Percentiles rank a stretch among this genome's conserved stretches.
These are phyloP conservation scores for Nannochloropsis gaditana DNA, from an alignment of 108 stramenopile species.

Conservation along the genomic window DNA sequence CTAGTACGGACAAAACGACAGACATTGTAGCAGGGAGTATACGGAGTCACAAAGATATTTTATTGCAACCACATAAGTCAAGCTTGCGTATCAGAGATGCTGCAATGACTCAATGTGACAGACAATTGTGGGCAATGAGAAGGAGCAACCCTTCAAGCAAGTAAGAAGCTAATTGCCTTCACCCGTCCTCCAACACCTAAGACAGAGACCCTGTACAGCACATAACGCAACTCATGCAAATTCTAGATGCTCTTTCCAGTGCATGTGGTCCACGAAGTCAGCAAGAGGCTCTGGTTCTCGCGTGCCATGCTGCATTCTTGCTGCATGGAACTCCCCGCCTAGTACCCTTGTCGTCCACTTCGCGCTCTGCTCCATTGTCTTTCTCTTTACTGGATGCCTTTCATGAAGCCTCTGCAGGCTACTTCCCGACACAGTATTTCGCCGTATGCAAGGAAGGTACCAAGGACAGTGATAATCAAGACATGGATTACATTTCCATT, in stretches of 20 bases:
- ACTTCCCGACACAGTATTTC: background rate
- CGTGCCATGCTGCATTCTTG: background rate
- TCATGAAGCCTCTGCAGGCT: background rate
- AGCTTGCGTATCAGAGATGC: no score
- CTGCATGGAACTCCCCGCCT: background rate
- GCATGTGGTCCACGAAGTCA: background rate
- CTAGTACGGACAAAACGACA: no score
- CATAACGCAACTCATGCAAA: background rate
- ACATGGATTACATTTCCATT: background rate
- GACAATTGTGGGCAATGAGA: no score
- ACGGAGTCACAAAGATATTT: no score
- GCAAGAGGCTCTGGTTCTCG: background rate
- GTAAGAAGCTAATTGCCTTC: no score
- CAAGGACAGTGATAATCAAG: background rate
- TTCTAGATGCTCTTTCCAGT: background rate
- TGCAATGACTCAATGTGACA: no score
- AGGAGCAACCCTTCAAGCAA: no score
- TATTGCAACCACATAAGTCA: no score
- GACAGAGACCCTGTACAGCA: no score
- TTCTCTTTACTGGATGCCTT: background rate
- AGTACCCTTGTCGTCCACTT: constrained; percentile 3
- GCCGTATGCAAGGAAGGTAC: background rate
- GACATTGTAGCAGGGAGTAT: no score
- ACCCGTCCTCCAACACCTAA: no score
- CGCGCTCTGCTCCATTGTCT: background rate